phyloP scores from a whole-genome alignment of 2,329 filamentous ascomycete species.

The Pestalotiopsis sp. region DNA sequence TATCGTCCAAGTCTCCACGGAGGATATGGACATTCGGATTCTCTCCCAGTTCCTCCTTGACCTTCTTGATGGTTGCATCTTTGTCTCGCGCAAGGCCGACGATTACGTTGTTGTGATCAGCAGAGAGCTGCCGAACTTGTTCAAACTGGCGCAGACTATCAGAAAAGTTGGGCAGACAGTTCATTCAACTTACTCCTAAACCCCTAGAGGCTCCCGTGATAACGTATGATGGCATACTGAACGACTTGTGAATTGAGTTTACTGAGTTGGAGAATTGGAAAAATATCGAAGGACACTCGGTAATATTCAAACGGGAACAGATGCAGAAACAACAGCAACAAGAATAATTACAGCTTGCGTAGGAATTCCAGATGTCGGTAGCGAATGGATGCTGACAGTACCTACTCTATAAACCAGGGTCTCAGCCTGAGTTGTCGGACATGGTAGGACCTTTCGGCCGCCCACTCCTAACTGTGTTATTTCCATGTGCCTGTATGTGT shows the following conservation, averaged over 20 bases:
- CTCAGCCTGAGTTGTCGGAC: neutral
- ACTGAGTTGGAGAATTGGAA: neutral
- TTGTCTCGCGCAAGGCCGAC: slow-evolving; percentile 51
- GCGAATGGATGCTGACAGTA: neutral
- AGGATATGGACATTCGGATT: slow-evolving; percentile 46
- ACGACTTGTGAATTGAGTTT: neutral
- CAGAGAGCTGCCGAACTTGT: neutral
- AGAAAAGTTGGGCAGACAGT: neutral
- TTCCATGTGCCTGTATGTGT: no score
- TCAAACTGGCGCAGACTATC: neutral
- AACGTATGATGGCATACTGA: neutral
- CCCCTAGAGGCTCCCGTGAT: neutral
- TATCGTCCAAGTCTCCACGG: slow-evolving; percentile 42
- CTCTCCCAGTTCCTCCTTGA: slow-evolving; percentile 37
- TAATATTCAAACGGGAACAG: neutral
- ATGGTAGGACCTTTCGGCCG: no score
- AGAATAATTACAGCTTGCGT: neutral
- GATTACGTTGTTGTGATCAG: slow-evolving; percentile 20
- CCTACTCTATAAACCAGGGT: neutral
- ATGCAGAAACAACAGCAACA: neutral
- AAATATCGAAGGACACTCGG: neutral
- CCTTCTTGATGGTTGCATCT: slow-evolving; percentile 40
- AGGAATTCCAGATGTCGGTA: neutral
- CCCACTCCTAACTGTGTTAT: no score
- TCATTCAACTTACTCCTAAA: neutral